These are phyloP conservation scores for Pyrus pyrifolia DNA, from an alignment of 306 rosid genomes.

Conservation along the genomic window DNA sequence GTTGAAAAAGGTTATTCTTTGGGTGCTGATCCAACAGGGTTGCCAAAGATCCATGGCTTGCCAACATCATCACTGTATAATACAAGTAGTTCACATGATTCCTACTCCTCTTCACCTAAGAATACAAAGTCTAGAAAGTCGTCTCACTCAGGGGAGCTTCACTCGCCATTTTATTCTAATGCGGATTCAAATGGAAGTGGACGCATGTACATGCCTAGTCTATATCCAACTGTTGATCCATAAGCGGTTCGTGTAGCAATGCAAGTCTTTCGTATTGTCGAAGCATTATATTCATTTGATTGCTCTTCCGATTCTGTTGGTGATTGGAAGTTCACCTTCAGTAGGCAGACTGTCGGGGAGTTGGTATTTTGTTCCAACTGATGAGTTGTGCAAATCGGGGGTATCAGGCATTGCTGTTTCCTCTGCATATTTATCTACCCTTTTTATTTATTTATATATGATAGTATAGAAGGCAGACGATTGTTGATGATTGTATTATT, in stretches of 20 bases:
- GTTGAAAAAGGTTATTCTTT: constrained; percentile 80
- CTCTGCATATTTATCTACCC: constrained; percentile 2
- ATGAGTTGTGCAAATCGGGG: constrained; percentile 14
- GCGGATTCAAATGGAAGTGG: constrained; percentile 79
- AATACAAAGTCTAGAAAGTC: constrained; percentile 59
- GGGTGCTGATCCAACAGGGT: constrained; percentile 69
- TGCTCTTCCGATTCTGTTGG: constrained; percentile 31
- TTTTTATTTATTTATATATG: not conserved
- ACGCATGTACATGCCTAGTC: constrained; percentile 39
- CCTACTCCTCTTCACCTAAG: constrained; percentile 65
- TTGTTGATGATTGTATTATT: not conserved
- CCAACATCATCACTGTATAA: constrained; percentile 64
- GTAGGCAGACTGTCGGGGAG: constrained; percentile 29
- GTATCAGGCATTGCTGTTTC: constrained; percentile 21
- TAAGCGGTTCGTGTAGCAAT: constrained; percentile 14
- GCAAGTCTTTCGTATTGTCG: not conserved
- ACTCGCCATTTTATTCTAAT: constrained; percentile 46
- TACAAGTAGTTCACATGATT: constrained; percentile 51
- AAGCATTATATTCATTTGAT: constrained; percentile 59
- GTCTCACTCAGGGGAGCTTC: constrained; percentile 87
- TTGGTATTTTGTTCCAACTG: constrained; percentile 23
- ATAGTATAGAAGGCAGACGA: not conserved
- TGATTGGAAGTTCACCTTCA: constrained; percentile 33
- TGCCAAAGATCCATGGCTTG: constrained; percentile 82
- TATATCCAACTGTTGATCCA: constrained; percentile 44